Conservation (phyloP, 2,329 filamentous ascomycete species). For the Hysterium pulicare region DNA sequence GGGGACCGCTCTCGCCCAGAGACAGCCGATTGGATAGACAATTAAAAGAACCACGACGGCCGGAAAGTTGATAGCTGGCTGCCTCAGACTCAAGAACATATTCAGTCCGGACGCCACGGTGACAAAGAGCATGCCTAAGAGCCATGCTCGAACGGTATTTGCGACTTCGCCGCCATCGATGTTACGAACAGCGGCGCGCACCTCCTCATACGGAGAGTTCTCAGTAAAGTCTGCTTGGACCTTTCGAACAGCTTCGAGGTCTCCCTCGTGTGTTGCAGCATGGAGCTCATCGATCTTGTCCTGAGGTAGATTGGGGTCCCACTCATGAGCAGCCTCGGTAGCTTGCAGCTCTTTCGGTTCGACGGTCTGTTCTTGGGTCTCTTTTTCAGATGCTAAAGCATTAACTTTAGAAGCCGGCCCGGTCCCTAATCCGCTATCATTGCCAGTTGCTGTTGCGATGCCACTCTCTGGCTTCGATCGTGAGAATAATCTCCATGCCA, state of each 20-base stretch:
- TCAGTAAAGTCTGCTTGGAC: conserved; percentile 15
- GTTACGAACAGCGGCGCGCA: conserved; percentile 45
- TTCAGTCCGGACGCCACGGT: conserved; percentile 49
- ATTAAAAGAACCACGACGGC: conserved; percentile 61
- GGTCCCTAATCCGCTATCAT: no score
- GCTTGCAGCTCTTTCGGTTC: conserved; percentile 1
- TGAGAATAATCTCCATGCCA: no score
- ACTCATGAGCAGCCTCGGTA: conserved; percentile 16
- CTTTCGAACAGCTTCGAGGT: conserved; percentile 13
- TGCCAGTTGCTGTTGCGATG: no score
- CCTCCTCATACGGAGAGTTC: conserved; percentile 17
- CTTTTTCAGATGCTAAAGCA: background rate
- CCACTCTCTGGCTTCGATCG: no score
- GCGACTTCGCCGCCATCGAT: conserved; percentile 44
- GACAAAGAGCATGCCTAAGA: conserved; percentile 45
- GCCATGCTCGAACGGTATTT: conserved; percentile 46
- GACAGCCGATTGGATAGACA: conserved; percentile 61
- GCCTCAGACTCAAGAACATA: conserved; percentile 61
- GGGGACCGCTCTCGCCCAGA: conserved; percentile 58
- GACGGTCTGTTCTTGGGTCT: background rate
- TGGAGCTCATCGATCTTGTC: conserved; percentile 17
- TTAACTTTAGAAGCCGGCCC: background rate
- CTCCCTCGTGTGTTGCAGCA: conserved; percentile 14
- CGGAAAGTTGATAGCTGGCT: conserved; percentile 59
- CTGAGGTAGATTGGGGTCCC: conserved; percentile 21